phyloP scores from a whole-genome alignment of 371 early-diverging fungal genomes.

The Apophysomyces elegans region DNA sequence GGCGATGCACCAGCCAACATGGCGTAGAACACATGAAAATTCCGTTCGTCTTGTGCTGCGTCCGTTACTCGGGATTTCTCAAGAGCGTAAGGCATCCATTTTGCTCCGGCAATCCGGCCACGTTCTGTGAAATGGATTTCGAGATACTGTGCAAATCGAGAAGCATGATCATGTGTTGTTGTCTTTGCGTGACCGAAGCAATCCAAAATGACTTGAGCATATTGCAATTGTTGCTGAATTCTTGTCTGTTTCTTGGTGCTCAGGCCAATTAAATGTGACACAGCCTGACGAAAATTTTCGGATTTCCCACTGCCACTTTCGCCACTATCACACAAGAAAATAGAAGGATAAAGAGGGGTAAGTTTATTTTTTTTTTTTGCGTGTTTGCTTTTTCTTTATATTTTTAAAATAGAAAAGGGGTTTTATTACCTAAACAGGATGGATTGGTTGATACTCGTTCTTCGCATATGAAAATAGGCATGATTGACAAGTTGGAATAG shows the following conservation, averaged over 20 bases:
- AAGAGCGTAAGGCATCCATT: slow-evolving; percentile 85
- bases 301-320: slow-evolving; percentile 90
- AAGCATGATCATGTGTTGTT: slow-evolving; percentile 76
- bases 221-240: slow-evolving; percentile 71
- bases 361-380: background rate
- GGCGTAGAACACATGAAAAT: slow-evolving; percentile 92
- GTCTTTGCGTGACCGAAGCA: slow-evolving; percentile 87
- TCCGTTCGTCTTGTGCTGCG: slow-evolving; percentile 72
- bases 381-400: too few relatives aligned
- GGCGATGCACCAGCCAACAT: slow-evolving; percentile 53
- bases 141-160: slow-evolving; percentile 82
- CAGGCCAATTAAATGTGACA: slow-evolving; percentile 72
- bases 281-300: slow-evolving; percentile 62
- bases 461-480: slow-evolving; percentile 49
- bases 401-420: slow-evolving; percentile 34
- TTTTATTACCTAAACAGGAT: slow-evolving; percentile 65
- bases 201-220: slow-evolving; percentile 72
- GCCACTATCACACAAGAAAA: slow-evolving; percentile 64
- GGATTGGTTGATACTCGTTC: slow-evolving; percentile 53
- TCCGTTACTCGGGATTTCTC: slow-evolving; percentile 79
- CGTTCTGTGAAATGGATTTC: slow-evolving; percentile 88
- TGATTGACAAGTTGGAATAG: slow-evolving; percentile 48
- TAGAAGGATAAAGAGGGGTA: slow-evolving; percentile 7
- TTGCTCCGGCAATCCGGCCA: slow-evolving; percentile 86
- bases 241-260: slow-evolving; percentile 79